A percentile compares a stretch with the other conserved stretches of the same genome.
phyloP scores from a whole-genome alignment of 352 stramenopile species.

The Pythium periplocum region DNA sequence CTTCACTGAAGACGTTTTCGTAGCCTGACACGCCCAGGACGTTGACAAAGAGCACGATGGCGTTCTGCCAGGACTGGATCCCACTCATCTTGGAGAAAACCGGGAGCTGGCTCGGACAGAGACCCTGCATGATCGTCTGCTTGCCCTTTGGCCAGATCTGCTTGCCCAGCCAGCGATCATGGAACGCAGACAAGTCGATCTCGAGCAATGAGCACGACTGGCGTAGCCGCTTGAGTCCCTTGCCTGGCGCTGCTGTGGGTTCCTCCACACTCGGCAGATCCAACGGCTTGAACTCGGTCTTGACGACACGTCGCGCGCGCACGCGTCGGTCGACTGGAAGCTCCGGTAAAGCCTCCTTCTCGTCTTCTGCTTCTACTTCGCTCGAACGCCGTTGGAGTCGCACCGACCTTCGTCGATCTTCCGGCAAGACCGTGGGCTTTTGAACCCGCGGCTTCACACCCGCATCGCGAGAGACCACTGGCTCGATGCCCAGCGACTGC shows the following conservation, averaged over 20 bases:
- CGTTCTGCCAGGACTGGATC: constrained; percentile 50
- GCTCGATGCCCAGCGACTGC: constrained; percentile 28
- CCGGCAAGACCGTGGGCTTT: not conserved
- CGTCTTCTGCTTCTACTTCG: not conserved
- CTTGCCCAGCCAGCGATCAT: constrained; percentile 39
- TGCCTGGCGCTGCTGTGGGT: not conserved
- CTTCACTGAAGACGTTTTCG: constrained; percentile 42
- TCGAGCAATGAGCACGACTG: constrained; percentile 20
- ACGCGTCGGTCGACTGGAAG: not conserved
- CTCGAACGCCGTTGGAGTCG: not conserved
- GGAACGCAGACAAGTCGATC: constrained; percentile 37
- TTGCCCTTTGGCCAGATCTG: constrained; percentile 52
- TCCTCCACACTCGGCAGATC: not conserved
- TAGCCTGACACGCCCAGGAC: constrained; percentile 27
- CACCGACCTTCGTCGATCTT: not conserved
- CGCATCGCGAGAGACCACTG: not conserved
- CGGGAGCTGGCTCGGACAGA: constrained; percentile 24
- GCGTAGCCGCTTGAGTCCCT: too few relatives aligned
- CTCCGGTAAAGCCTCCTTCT: not conserved
- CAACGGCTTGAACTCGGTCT: not conserved
- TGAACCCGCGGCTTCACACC: not conserved
- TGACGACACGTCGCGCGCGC: not conserved
- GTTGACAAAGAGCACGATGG: constrained; percentile 52
- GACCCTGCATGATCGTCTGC: constrained; percentile 35
- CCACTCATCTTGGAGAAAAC: constrained; percentile 44